Percentiles rank a stretch among this genome's conserved stretches.
Evolutionary conservation across 2,329 filamentous ascomycete genomes (phyloP).

Genomic region (Penicillium sp.): DNA sequence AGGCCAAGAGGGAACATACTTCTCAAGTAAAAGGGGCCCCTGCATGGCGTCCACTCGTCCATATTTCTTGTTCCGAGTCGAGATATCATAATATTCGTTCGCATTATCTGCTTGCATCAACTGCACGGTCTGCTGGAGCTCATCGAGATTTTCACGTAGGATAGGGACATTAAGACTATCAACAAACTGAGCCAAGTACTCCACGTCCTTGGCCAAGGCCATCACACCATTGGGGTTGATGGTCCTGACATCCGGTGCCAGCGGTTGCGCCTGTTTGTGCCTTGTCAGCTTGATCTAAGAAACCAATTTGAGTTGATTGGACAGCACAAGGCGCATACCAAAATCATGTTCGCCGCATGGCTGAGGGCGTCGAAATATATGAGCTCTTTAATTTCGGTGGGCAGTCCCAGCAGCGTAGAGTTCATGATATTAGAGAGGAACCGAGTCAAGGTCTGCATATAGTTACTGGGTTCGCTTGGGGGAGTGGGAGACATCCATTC

Average conservation of each 20-base stretch:
- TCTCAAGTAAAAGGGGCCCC: conserved; percentile 86
- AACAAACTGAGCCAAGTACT: conserved; percentile 83
- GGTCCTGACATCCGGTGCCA: conserved; percentile 74
- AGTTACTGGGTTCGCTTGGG: conserved; percentile 76
- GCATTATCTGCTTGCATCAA: conserved; percentile 83
- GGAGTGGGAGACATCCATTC: conserved; percentile 72
- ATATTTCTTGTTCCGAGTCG: conserved; percentile 87
- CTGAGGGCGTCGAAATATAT: conserved; percentile 97
- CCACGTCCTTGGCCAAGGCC: conserved; percentile 78
- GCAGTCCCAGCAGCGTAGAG: conserved; percentile 87
- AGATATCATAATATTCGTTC: conserved; percentile 96
- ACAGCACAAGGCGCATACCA: conserved; percentile 53
- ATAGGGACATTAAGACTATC: conserved; percentile 84
- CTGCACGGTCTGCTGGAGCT: conserved; percentile 87
- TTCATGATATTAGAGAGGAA: conserved; percentile 97
- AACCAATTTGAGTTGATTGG: conserved; percentile 1
- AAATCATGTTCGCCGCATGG: conserved; percentile 82
- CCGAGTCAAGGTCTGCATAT: conserved; percentile 91
- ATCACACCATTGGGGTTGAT: conserved; percentile 86
- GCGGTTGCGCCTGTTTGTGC: conserved; percentile 63
- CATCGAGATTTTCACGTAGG: conserved; percentile 83
- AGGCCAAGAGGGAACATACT: conserved; percentile 55
- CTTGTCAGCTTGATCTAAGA: conserved; percentile 10
- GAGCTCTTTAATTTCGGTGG: conserved; percentile 91
- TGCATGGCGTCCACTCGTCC: conserved; percentile 89